These are phyloP conservation scores for Ailanthus altissimus DNA, from an alignment of 345 rosid genomes.

Conservation along the genomic window DNA sequence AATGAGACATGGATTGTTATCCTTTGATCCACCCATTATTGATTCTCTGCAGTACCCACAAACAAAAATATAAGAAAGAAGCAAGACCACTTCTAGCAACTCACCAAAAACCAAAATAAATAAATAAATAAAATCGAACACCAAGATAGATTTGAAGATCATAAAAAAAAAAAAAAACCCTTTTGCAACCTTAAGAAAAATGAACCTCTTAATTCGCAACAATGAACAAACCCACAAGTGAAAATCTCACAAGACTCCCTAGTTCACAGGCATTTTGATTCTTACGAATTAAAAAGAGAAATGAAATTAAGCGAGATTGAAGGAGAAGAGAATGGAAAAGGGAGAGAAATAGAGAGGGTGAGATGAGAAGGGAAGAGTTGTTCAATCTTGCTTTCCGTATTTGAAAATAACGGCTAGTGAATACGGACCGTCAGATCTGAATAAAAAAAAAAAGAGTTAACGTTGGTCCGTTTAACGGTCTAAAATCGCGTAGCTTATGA, in stretches of 20 bases:
- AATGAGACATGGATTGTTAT: constrained; percentile 49
- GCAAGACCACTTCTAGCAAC: too few relatives aligned
- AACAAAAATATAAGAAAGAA: constrained; percentile 21
- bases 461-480: constrained; percentile 48
- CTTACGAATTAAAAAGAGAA: not conserved
- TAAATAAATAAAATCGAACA: not conserved
- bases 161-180: not conserved
- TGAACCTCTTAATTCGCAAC: not conserved
- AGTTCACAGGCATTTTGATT: not conserved
- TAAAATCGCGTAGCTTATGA: not conserved
- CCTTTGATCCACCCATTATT: constrained; percentile 72
- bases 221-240: not conserved
- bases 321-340: constrained; percentile 25
- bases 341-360: constrained; percentile 46
- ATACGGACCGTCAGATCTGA: constrained; percentile 54
- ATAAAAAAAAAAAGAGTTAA: constrained; percentile 30
- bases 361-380: constrained; percentile 25
- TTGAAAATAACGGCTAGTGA: constrained; percentile 78
- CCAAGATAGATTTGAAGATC: not conserved
- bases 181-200: not conserved
- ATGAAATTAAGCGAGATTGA: not conserved
- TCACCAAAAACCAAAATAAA: too few relatives aligned
- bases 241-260: not conserved
- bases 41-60: constrained; percentile 18
- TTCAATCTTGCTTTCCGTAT: constrained; percentile 23